phyloP scores from a whole-genome alignment of 1,139 yeast genomes.

The Pneumocystis wakefieldiae region DNA sequence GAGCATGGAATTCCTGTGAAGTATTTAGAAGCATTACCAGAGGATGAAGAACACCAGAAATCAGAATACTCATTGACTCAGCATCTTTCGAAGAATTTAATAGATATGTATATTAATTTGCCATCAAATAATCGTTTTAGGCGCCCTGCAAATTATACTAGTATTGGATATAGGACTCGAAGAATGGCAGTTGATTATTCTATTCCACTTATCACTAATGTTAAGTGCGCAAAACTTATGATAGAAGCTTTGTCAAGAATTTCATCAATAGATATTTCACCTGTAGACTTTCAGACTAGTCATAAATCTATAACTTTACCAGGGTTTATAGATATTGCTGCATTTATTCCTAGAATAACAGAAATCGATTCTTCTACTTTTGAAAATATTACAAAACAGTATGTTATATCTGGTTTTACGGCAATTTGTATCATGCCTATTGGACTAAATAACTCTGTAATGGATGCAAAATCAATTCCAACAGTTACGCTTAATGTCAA shows the following conservation, averaged over 20 bases:
- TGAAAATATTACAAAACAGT: constrained; percentile 51
- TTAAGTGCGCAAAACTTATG: constrained; percentile 88
- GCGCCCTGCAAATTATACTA: constrained; percentile 95
- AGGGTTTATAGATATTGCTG: constrained; percentile 69
- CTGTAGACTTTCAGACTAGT: constrained; percentile 80
- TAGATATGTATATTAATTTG: constrained; percentile 88
- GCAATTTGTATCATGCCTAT: constrained; percentile 70
- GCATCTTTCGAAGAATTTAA: constrained; percentile 91
- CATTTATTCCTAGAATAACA: constrained; percentile 59
- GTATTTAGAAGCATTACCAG: constrained; percentile 72
- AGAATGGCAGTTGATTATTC: constrained; percentile 99
- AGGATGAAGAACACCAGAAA: constrained; percentile 49
- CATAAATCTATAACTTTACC: constrained; percentile 72
- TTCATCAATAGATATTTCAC: constrained; percentile 50
- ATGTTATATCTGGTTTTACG: constrained; percentile 79
- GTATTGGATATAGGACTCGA: constrained; percentile 95
- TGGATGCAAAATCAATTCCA: constrained; percentile 48
- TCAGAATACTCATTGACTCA: constrained; percentile 90
- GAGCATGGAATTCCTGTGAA: constrained; percentile 91
- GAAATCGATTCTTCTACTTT: constrained; percentile 36
- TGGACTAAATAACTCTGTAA: constrained; percentile 46
- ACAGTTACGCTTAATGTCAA: constrained; percentile 39
- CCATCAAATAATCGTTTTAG: constrained; percentile 96
- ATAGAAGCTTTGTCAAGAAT: constrained; percentile 80
- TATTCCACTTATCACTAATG: constrained; percentile 93